These are phyloP conservation scores for Begonia fuchsioides DNA, from an alignment of 306 rosid genomes.

Conservation along the genomic window DNA sequence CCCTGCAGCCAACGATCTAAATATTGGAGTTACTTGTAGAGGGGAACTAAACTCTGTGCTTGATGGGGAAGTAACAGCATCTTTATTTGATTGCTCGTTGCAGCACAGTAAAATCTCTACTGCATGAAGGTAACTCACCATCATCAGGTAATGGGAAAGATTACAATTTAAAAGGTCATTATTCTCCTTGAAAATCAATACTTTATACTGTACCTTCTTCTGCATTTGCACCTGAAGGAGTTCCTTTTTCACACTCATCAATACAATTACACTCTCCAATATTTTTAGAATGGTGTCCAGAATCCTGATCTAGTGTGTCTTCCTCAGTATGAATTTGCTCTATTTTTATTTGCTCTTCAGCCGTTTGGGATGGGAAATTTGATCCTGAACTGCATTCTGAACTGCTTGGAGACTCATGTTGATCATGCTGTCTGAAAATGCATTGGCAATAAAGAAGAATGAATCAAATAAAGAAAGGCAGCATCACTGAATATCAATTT, in stretches of 20 bases:
- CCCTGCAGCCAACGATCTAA: slow-evolving; percentile 95
- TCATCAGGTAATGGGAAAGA: neutral
- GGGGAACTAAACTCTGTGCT: slow-evolving; percentile 71
- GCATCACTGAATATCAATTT: slow-evolving; percentile 7
- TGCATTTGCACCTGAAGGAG: neutral
- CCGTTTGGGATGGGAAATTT: slow-evolving; percentile 41
- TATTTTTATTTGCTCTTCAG: slow-evolving; percentile 24
- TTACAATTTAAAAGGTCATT: neutral
- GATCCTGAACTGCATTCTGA: slow-evolving; percentile 95
- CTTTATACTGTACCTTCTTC: neutral
- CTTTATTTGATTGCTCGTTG: slow-evolving; percentile 27
- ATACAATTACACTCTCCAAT: slow-evolving; percentile 4
- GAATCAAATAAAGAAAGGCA: slow-evolving; percentile 3
- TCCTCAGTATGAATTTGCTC: slow-evolving; percentile 27
- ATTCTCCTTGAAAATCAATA: neutral
- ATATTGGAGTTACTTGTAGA: slow-evolving; percentile 75
- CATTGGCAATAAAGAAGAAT: neutral
- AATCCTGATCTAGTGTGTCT: slow-evolving; percentile 30
- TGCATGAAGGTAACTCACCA: slow-evolving; percentile 2
- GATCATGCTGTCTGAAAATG: slow-evolving; percentile 53
- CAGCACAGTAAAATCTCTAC: slow-evolving; percentile 48
- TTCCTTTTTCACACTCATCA: neutral
- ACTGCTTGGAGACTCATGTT: slow-evolving; percentile 78
- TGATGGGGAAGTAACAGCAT: slow-evolving; percentile 34
- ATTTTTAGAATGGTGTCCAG: slow-evolving; percentile 19